phyloP scores from a whole-genome alignment of 169 alveolate species.

The Plasmodium inui region DNA sequence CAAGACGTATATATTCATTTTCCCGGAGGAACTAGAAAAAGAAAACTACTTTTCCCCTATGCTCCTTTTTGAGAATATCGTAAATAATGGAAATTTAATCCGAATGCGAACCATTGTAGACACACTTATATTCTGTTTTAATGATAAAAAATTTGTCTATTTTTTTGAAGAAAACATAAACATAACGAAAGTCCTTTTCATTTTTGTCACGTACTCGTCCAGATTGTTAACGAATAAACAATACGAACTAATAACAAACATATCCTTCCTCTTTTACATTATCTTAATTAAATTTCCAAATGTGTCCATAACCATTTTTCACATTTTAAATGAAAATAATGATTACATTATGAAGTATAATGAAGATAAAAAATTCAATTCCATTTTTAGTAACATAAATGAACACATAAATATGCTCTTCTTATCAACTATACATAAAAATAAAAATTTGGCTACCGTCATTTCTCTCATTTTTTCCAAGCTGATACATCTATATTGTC shows the following conservation, averaged over 20 bases:
- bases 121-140: constrained; percentile 80
- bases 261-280: constrained; percentile 75
- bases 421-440: constrained; percentile 75
- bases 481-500: constrained; percentile 69
- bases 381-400: constrained; percentile 73
- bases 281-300: constrained; percentile 75
- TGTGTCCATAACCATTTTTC: constrained; percentile 75
- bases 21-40: constrained; percentile 80
- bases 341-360: constrained; percentile 76
- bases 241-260: constrained; percentile 77
- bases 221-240: constrained; percentile 78
- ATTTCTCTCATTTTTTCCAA: constrained; percentile 74
- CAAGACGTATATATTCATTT: constrained; percentile 71
- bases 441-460: constrained; percentile 71
- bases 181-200: constrained; percentile 78
- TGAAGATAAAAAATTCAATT: constrained; percentile 76
- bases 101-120: constrained; percentile 79
- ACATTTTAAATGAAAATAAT: constrained; percentile 76
- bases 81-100: constrained; percentile 75
- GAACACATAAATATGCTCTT: constrained; percentile 75
- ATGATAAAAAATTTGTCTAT: constrained; percentile 79
- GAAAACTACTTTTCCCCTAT: constrained; percentile 79
- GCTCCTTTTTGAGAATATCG: constrained; percentile 81
- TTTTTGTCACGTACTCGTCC: constrained; percentile 82
- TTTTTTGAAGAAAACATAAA: constrained; percentile 82